Evolutionary conservation across 1,139 yeast genomes (phyloP), one percentile per base, ranked within the genome.

Genomic region (Magnusiomyces clavatus): DNA sequence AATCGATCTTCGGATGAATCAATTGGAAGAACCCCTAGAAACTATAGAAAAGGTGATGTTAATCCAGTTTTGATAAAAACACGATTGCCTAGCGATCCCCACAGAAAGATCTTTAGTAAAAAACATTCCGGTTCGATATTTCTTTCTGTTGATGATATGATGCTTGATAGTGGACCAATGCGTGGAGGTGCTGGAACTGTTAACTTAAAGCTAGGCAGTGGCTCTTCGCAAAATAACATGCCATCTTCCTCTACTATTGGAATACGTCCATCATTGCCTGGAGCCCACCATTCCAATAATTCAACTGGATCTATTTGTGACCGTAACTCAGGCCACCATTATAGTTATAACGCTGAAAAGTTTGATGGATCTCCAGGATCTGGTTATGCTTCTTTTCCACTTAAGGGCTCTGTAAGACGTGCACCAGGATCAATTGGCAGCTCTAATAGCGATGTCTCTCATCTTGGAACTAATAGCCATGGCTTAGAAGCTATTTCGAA

Each of bases 151-250:
- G 52, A 54, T 31, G 50, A 44, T 17, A 51, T 53, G 52, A 51
- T 54, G 52, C 39, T 54, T 50, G 56, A 51, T n/a, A 49, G 51
- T 38, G 56, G 56, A 12, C 56, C 54, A 3, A 54, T 54, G 56
- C 55, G 53, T 14, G 55, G 53, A 11, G 53, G 53, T 2, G 48
- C 47, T 16, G 50, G 54, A 11, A 37, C 5, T 4, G n/a, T 14
- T 37, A 46, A 14, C 13, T 43, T 17, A 24, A 43, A 31, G 46
- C 37, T 31, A 14, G 29, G 17, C n/a, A 24, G 14, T 24, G 36
- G 37, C 12, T 39, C 44, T 13, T 42, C 47, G 24, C 43, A 43
- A 41, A 11, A 12, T 6, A 43, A 10, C n/a, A 17, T 11, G 37
- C 46, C 35, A 29, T 24, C 29, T 43, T 13, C 14, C 37, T 13